Evolutionary conservation across 1,284 basidiomycete genomes (phyloP), one percentile per base, ranked within the genome.

Genomic region (Trichosporon sp.): DNA sequence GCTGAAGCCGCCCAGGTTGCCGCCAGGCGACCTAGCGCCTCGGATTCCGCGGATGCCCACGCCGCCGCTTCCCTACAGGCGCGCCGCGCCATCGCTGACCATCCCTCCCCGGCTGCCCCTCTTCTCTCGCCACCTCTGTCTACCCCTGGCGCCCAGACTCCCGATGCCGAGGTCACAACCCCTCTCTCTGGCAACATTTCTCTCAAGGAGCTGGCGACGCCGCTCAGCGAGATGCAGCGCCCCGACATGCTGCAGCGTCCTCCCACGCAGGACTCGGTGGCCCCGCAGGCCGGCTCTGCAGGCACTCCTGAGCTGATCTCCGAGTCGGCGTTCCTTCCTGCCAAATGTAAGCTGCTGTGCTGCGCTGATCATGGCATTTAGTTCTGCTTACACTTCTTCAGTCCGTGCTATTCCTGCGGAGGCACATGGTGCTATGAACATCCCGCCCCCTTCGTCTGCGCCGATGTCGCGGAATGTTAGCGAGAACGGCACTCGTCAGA

Each of bases 361-460:
- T 37, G 31, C 8, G 36, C 16, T 23, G 19, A 3, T 49, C 13
- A 10, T 31, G 25, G 8, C 9, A n/a, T n/a, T n/a, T n/a, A n/a
- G n/a, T n/a, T 9, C 25, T 40, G 23, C 61, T 61, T 34, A 60
- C 66, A 4, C 4, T 16, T 10, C 4, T 16, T 10, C 59, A 76
- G 76, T 80, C 72, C 76, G 75, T 13, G 77, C 78, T 8, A 62
- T 80, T 3, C 67, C 69, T 10, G 71, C 76, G 4, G 67, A 65
- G 13, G 65, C 64, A 37, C 70, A 74, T 6, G 44, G 65, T 2
- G 60, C 65, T 8, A 77, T 77, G 73, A 75, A 67, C 31, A 76
- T 78, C 40, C 75, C 75, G 2, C 74, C 74, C 4, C 64, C 70
- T 1, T 60, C 69, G 8, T 75, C 78, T 0, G 69, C 72, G 1